Evolutionary conservation across 352 stramenopile species (phyloP).

Genomic region (Globisporangium rhizosaccharum): DNA sequence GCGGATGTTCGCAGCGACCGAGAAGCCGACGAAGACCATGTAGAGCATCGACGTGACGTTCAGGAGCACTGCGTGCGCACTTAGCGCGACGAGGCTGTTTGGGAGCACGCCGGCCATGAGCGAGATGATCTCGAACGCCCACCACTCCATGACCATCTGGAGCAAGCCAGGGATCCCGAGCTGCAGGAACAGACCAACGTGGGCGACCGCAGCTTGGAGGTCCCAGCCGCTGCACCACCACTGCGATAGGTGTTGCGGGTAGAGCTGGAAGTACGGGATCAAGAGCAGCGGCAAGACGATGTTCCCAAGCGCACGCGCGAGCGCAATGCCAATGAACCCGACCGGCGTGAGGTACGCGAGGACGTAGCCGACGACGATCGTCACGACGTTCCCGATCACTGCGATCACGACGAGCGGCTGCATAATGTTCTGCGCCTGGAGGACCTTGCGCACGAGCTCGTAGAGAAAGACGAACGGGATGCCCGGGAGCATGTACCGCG

Average conservation of each 20-base stretch:
- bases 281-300: slow-evolving; percentile 38
- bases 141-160: slow-evolving; percentile 68
- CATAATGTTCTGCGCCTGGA: slow-evolving; percentile 77
- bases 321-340: slow-evolving; percentile 64
- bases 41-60: slow-evolving; percentile 61
- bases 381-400: slow-evolving; percentile 58
- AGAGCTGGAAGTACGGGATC: slow-evolving; percentile 43
- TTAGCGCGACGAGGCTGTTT: slow-evolving; percentile 42
- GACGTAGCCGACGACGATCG: slow-evolving; percentile 47
- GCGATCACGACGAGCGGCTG: slow-evolving; percentile 67
- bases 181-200: slow-evolving; percentile 37
- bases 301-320: slow-evolving; percentile 49
- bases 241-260: slow-evolving; percentile 22
- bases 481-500: slow-evolving; percentile 44
- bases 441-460: slow-evolving; percentile 73
- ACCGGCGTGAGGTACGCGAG: slow-evolving; percentile 69
- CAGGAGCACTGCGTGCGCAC: slow-evolving; percentile 53
- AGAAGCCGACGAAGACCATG: slow-evolving; percentile 57
- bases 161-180: slow-evolving; percentile 45
- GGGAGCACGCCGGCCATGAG: slow-evolving; percentile 45
- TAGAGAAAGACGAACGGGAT: slow-evolving; percentile 76
- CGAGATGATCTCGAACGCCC: slow-evolving; percentile 60
- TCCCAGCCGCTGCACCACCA: slow-evolving; percentile 43
- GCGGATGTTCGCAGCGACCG: slow-evolving; percentile 49
- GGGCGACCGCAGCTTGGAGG: slow-evolving; percentile 20